Conservation (phyloP, 2,329 filamentous ascomycete genomes). For the Emmonsia crescens region DNA sequence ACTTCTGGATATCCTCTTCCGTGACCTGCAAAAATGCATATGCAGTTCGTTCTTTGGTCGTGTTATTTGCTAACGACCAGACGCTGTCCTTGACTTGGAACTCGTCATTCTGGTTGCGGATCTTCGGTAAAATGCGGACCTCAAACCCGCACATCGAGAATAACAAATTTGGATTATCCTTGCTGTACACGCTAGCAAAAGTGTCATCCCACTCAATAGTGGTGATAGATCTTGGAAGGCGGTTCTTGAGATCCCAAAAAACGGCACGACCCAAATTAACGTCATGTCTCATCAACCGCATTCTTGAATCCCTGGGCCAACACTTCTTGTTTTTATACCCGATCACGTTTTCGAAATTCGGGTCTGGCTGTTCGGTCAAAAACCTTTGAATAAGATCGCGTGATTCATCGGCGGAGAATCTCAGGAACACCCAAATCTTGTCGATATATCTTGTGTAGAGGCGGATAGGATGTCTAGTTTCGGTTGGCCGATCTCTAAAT, state of each 20-base stretch:
- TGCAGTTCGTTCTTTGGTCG: constrained; percentile 90
- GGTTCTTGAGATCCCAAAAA: constrained; percentile 98
- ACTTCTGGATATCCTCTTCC: constrained; percentile 95
- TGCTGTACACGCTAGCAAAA: constrained; percentile 94
- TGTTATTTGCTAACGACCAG: constrained; percentile 94
- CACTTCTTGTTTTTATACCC: constrained; percentile 99
- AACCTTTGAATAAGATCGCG: constrained; percentile 94
- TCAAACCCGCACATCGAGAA: constrained; percentile 99
- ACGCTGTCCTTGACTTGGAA: constrained; percentile 97
- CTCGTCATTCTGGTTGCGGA: constrained; percentile 87
- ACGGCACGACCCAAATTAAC: constrained; percentile 95
- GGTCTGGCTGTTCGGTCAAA: constrained; percentile 94
- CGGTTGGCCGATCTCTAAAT: constrained; percentile 85
- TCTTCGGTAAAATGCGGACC: constrained; percentile 91
- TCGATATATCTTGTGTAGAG: constrained; percentile 98
- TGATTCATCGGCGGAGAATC: constrained; percentile 88
- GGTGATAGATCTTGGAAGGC: constrained; percentile 83
- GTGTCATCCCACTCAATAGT: constrained; percentile 99
- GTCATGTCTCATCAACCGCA: constrained; percentile 97
- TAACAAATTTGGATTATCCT: constrained; percentile 91
- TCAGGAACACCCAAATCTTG: constrained; percentile 95
- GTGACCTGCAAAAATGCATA: constrained; percentile 97
- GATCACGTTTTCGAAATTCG: constrained; percentile 98
- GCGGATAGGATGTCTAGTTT: constrained; percentile 87
- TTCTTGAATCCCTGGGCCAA: constrained; percentile 93